Evolutionary conservation across 2,329 filamentous ascomycete genomes (phyloP).

Genomic region (Fusarium proliferatum): DNA sequence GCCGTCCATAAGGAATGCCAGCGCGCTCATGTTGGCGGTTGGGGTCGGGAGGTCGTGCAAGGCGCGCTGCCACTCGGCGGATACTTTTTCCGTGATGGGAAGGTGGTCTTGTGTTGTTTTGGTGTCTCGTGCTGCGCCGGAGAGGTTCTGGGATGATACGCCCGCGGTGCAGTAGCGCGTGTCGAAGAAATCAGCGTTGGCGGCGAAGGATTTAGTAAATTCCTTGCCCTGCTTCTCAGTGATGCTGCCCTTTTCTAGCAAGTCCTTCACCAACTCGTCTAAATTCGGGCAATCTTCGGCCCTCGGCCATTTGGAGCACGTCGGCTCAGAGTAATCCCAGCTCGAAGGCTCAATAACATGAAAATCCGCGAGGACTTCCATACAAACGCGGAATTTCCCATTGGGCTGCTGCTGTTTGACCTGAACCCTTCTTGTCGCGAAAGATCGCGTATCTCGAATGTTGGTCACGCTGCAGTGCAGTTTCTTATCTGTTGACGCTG

Average conservation of each 20-base stretch:
- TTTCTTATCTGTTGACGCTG: constrained; percentile 54
- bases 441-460: constrained; percentile 58
- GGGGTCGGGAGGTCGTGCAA: constrained; percentile 30
- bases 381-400: constrained; percentile 51
- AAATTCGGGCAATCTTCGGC: constrained; percentile 42
- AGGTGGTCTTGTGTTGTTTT: constrained; percentile 50
- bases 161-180: constrained; percentile 52
- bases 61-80: constrained; percentile 56
- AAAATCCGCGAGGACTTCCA: constrained; percentile 60
- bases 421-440: constrained; percentile 59
- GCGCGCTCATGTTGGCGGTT: constrained; percentile 50
- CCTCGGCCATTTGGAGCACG: constrained; percentile 46
- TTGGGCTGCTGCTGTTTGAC: constrained; percentile 55
- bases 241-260: constrained; percentile 43
- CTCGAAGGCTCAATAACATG: constrained; percentile 53
- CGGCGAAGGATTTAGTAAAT: constrained; percentile 46
- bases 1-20: constrained; percentile 59
- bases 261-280: background rate
- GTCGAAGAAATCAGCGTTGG: constrained; percentile 50
- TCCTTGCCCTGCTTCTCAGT: constrained; percentile 35
- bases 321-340: constrained; percentile 54
- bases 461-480: constrained; percentile 51
- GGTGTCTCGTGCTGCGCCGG: constrained; percentile 53
- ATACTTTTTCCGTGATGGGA: constrained; percentile 50
- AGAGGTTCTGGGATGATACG: constrained; percentile 57